Base-by-base conservation (phyloP, 495 filamentous ascomycete species). In the Neurospora sp. region DNA sequence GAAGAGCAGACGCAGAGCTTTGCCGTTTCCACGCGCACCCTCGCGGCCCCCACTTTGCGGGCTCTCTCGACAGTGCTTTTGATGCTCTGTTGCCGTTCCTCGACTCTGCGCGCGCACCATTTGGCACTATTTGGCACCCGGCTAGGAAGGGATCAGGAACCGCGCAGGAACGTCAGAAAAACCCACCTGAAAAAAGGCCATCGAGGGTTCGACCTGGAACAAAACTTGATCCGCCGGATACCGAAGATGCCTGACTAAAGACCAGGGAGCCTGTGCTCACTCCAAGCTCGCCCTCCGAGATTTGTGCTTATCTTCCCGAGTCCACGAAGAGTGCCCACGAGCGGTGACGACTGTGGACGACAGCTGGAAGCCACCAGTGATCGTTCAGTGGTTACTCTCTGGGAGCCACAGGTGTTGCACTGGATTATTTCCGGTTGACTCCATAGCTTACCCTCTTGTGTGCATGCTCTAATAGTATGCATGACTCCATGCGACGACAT, bases 1-100 rank as follows among this genome's bases (percentile, higher is more conserved):
- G 39, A 62, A 71, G 72, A 21, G 74, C 69, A 69, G 69, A 71
- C 40, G 31, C 62, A 36, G 73, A 62, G 21, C 70, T 71, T 69
- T 66, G 54, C 54, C 54, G 54, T 66, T 66, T 66, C 54, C 54
- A 66, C 54, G 54, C 54, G 54, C 54, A 34, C 28, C 28, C 31
- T 66, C 28, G 15, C 15, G 54, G 54, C 31, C 38, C 9, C 38
- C 54, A 36, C 54, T 66, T 66, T 66, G 54, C 54, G n/a, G 36
- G 66, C 48, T 38, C 69, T 37, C 34, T 34, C 17, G 69, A 43
- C 40, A 39, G 38, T 38, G 37, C 42, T 37, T 70, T 17, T 21
- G 11, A 8, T 28, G 11, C 37, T 39, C 69, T 42, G 39, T 62
- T 24, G 36, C 11, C n/a, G 34, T 37, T 34, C n/a, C 19, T 42